A percentile compares a stretch with the other conserved stretches of the same genome.
These are phyloP conservation scores for Amanita fuliginea DNA, from an alignment of 768 basidiomycete species.

Conservation along the genomic window DNA sequence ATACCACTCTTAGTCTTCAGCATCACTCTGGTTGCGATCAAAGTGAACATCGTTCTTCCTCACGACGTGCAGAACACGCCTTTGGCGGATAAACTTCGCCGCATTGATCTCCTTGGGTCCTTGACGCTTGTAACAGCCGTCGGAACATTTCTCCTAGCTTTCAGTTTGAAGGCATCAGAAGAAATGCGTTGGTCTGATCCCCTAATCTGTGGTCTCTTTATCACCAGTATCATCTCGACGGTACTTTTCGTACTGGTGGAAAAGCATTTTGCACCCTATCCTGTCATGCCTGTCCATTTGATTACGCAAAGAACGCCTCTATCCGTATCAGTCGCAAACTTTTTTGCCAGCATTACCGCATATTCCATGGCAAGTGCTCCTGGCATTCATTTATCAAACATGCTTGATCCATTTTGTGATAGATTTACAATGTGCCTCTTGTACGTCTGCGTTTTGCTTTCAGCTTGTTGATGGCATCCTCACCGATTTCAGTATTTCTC, in stretches of 20 bases:
- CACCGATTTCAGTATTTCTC: conserved; percentile 56
- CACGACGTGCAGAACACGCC: conserved; percentile 49
- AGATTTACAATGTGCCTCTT: conserved; percentile 83
- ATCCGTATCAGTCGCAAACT: conserved; percentile 70
- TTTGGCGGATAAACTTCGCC: conserved; percentile 51
- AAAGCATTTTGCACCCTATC: conserved; percentile 65
- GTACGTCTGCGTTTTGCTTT: conserved; percentile 25
- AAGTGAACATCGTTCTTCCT: conserved; percentile 74
- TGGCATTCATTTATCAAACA: conserved; percentile 1
- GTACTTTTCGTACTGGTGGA: conserved; percentile 69
- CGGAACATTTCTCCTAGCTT: conserved; percentile 63
- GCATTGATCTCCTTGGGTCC: conserved; percentile 81
- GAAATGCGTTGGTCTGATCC: conserved; percentile 70
- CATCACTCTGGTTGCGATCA: conserved; percentile 55
- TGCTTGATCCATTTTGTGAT: conserved; percentile 12
- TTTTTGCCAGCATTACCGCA: conserved; percentile 65
- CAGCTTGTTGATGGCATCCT: conserved; percentile 6
- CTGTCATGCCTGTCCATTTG: conserved; percentile 83
- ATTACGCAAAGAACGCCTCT: conserved; percentile 72
- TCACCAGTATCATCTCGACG: conserved; percentile 41
- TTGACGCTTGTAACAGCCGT: conserved; percentile 65
- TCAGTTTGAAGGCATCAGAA: conserved; percentile 70
- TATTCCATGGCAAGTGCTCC: conserved; percentile 59
- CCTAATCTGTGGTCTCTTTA: conserved; percentile 55
- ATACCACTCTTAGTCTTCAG: conserved; percentile 70